These are phyloP conservation scores for Didymella pomorum DNA, from an alignment of 2,329 filamentous ascomycete genomes.

Conservation along the genomic window DNA sequence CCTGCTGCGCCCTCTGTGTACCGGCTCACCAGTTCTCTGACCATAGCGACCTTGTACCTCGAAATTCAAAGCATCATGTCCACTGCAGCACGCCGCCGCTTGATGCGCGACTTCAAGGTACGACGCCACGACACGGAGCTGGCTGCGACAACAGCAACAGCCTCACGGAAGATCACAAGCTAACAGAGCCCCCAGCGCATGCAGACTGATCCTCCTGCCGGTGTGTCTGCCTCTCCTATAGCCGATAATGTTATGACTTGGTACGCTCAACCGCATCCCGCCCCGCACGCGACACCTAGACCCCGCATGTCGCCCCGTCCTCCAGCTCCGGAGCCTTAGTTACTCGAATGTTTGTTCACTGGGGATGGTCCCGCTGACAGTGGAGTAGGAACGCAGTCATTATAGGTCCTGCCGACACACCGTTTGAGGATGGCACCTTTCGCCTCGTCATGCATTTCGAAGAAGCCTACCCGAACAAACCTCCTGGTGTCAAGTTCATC, in stretches of 20 bases:
- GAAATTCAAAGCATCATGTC: constrained; percentile 67
- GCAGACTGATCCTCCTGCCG: constrained; percentile 97
- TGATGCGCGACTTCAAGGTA: constrained; percentile 99
- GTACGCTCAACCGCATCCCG: constrained; percentile 59
- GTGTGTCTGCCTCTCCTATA: constrained; percentile 94
- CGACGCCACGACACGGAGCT: constrained; percentile 41
- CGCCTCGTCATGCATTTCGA: constrained; percentile 98
- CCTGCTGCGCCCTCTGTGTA: neutral
- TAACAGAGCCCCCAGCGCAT: constrained; percentile 73
- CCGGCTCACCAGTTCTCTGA: neutral
- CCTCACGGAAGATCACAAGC: constrained; percentile 6
- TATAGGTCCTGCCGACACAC: constrained; percentile 94
- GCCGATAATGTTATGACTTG: constrained; percentile 98
- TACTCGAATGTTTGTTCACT: neutral
- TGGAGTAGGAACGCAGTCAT: constrained; percentile 90
- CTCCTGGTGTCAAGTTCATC: constrained; percentile 97
- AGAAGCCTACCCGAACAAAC: constrained; percentile 98
- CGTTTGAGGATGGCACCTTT: constrained; percentile 98
- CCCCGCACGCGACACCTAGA: constrained; percentile 40
- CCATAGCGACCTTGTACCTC: neutral
- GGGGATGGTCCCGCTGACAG: constrained; percentile 35
- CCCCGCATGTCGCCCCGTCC: neutral
- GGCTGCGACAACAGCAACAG: neutral
- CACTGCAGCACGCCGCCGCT: constrained; percentile 89
- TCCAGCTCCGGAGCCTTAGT: neutral